Evolutionary conservation across 1,139 yeast genomes (phyloP).

Genomic region (Candida sp.): DNA sequence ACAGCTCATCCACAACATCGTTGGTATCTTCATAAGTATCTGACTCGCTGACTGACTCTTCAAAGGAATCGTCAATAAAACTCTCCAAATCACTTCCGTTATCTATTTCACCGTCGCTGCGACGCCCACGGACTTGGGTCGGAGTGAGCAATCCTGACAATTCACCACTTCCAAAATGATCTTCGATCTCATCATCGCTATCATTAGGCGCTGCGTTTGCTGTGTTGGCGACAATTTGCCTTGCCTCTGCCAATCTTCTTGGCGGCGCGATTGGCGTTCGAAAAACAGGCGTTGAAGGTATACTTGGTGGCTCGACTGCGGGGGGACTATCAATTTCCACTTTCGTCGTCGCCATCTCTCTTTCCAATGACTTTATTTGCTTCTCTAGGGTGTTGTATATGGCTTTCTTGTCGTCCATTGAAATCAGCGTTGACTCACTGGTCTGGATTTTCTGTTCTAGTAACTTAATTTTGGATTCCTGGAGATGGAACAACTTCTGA

Average conservation of each 20-base stretch:
- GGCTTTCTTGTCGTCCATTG: conserved; percentile 34
- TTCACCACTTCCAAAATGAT: conserved; percentile 43
- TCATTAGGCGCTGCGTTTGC: background rate
- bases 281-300: conserved; percentile 3
- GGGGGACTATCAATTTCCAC: conserved; percentile 2
- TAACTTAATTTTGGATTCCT: conserved; percentile 29
- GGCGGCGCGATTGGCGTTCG: conserved; percentile 9
- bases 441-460: conserved; percentile 29
- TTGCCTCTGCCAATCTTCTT: conserved; percentile 10
- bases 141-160: conserved; percentile 46
- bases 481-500: conserved; percentile 15
- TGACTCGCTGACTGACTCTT: background rate
- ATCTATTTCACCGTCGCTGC: conserved; percentile 13
- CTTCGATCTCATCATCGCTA: conserved; percentile 30
- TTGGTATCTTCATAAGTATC: conserved; percentile 15
- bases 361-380: conserved; percentile 18
- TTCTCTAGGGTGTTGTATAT: conserved; percentile 28
- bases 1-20: conserved; percentile 28
- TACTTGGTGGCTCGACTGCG: background rate
- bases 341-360: conserved; percentile 1
- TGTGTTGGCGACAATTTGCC: conserved; percentile 16
- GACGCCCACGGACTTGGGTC: conserved; percentile 34
- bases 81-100: conserved; percentile 36
- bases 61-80: conserved; percentile 29
- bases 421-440: conserved; percentile 40